A percentile compares a stretch with the other conserved stretches of the same genome.
Conservation (phyloP, 2,329 filamentous ascomycete species). For the Diaporthe caulivora region DNA sequence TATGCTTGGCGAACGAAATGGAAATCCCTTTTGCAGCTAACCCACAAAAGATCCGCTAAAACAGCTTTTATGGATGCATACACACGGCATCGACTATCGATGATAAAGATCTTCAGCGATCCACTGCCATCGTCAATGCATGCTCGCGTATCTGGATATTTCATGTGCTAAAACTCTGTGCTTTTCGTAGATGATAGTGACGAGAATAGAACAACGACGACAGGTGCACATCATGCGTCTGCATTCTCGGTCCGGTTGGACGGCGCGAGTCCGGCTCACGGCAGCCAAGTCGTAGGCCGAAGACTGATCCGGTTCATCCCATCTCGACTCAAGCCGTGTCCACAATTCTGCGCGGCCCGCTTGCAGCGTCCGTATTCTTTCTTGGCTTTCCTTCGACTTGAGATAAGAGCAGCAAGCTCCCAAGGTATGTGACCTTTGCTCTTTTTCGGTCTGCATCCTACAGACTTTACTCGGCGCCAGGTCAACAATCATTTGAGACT, state of each 20-base stretch:
- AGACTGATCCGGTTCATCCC: constrained; percentile 9
- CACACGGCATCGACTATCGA: background rate
- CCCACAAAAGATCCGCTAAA: constrained; percentile 5
- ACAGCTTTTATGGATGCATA: background rate
- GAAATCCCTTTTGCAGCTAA: background rate
- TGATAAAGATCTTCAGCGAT: constrained; percentile 4
- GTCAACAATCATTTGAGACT: background rate
- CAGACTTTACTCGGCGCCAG: background rate
- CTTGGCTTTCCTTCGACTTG: background rate
- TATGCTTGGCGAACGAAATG: background rate
- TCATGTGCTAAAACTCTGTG: background rate
- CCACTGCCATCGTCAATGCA: background rate
- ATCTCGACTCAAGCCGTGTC: constrained; percentile 22
- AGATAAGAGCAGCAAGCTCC: background rate
- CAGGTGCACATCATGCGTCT: background rate
- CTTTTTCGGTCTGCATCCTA: background rate
- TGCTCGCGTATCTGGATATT: constrained; percentile 1
- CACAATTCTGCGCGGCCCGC: background rate
- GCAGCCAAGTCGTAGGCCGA: background rate
- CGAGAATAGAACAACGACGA: background rate
- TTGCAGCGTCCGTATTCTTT: background rate
- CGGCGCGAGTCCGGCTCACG: background rate
- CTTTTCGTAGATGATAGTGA: background rate
- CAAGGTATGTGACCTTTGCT: background rate
- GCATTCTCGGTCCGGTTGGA: background rate